Base-by-base conservation (phyloP, 2,329 filamentous ascomycete species). In the Botrytis deweyae region DNA sequence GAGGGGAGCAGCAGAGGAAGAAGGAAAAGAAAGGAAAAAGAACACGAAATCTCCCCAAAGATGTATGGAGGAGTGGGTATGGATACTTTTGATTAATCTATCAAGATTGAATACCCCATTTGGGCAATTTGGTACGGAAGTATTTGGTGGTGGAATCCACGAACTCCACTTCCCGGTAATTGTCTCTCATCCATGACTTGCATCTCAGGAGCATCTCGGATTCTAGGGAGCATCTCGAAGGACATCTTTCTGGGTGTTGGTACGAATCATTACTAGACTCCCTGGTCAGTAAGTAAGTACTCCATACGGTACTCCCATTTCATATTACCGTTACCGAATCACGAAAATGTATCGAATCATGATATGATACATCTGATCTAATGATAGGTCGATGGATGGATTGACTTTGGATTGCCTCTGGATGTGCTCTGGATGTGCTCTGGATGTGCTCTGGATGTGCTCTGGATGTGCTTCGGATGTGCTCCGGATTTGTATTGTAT, bases 181-280 rank as follows among this genome's bases (percentile, higher is more conserved):
- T 55, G 46, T 55, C 40, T 33, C n/a, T n/a, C 65, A 67, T 67
- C 36, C 65, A 67, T 67, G 65, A 67, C 65, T 67, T 67, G 65
- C 65, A 67, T 55, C 46, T 55, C n/a, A 33, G 16, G 25, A n/a
- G 61, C 33, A 64, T 64, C 38, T 42, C 12, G 10, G 38, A 40
- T 9, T 44, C 42, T 44, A 18, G 16, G 7, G n/a, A 29, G 52
- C 52, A 55, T 55, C 49, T 55, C 49, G 25, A 55, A 55, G 49
- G 49, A 52, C 49, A 55, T n/a, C 16, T 25, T 25, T 55, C 25
- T n/a, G 49, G 25, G 49, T 52, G 12, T n/a, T 6, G 14, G 49
- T 25, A 14, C 49, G 12, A 52, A 22, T 25, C 8, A 14, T 10
- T 52, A 14, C 49, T n/a, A n/a, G 6, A 14, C 49, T n/a, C 7